These are phyloP conservation scores for Aspergillus nanangensis DNA, from an alignment of 495 filamentous ascomycete species.

Conservation along the genomic window DNA sequence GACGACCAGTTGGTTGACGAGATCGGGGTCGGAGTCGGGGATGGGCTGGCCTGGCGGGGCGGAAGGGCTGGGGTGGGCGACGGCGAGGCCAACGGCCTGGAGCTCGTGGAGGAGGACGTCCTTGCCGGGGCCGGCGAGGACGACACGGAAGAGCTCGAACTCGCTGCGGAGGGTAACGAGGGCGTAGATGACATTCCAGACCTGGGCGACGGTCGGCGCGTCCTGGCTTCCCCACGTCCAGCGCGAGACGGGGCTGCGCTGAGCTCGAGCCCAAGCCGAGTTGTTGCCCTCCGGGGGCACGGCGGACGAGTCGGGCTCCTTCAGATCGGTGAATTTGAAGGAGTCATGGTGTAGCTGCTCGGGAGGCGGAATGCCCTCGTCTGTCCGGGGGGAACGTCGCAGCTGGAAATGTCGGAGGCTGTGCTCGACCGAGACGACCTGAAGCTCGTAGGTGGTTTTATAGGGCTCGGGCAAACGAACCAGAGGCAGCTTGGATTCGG, in stretches of 20 bases:
- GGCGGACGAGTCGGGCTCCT: slow-evolving; percentile 7
- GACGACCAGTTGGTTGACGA: slow-evolving; percentile 14
- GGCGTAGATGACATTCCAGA: slow-evolving; percentile 54
- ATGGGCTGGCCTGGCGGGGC: slow-evolving; percentile 19
- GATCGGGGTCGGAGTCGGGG: slow-evolving; percentile 4
- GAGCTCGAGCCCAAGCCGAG: slow-evolving; percentile 34
- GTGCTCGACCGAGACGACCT: slow-evolving; percentile 13
- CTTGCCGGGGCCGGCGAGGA: slow-evolving; percentile 10
- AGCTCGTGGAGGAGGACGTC: slow-evolving; percentile 12
- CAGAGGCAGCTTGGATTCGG: slow-evolving; percentile 9
- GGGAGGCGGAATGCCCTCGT: slow-evolving; percentile 18
- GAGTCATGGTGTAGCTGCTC: slow-evolving; percentile 21
- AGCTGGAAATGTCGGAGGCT: slow-evolving; percentile 16
- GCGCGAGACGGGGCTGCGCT: slow-evolving; percentile 21
- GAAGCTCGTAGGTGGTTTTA: slow-evolving; percentile 17
- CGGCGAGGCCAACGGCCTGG: slow-evolving; percentile 17
- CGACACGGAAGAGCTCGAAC: slow-evolving; percentile 15
- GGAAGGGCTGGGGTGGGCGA: slow-evolving; percentile 14
- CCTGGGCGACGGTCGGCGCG: slow-evolving; percentile 45
- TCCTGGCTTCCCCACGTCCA: slow-evolving; percentile 25
- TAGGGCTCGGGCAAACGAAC: slow-evolving; percentile 20
- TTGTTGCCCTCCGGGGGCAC: slow-evolving; percentile 25
- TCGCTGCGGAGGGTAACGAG: slow-evolving; percentile 23
- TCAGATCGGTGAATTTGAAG: slow-evolving; percentile 16
- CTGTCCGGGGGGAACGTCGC: slow-evolving; percentile 10